Evolutionary conservation across 2,329 filamentous ascomycete genomes (phyloP), one percentile per base, ranked within the genome.

Genomic region (Teratosphaeria epicoccoides): DNA sequence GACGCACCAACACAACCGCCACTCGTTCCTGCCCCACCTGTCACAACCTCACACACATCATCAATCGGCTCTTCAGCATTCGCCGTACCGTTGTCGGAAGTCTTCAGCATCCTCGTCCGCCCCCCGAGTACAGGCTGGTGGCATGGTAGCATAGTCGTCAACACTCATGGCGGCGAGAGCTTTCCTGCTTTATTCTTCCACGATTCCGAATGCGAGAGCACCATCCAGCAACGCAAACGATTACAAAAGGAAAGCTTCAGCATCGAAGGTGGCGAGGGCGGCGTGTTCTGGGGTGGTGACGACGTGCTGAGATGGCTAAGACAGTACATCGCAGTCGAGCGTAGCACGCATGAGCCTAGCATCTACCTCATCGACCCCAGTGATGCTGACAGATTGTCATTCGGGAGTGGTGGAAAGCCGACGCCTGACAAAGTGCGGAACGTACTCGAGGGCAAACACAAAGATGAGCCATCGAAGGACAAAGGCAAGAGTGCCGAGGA

Each of bases 181-280:
- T 95, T 97, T 60, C 93, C 93, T 0, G 89, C 93, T 0, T 74
- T 98, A 1, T 98, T 98, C 72, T 98, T 98, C 71, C 93, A 98
- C 67, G 93, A 98, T 64, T 89, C 83, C 56, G 93, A 98, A 72
- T 98, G 93, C 64, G 87, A 95, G 70, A 94, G 87, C 49, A 98
- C 93, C 0, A 95, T 97, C 22, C 71, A 94, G 51, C 91, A 97
- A 70, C 88, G 94, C 72, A 95, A 93, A 76, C 88, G 84, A 70
- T 75, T 87, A 49, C 82, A 88, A 0, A 80, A 79, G 55, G 88
- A 96, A 61, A 87, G 76, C 43, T 97, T 98, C 62, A 89, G 96
- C 61, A 67, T 67, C 46, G 61, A 60, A 24, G 53, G 51, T 7
- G 56, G 52, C 7, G 59, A 66, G 40, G 79, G 79, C 57, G 81